Evolutionary conservation across 495 filamentous ascomycete genomes (phyloP).

Genomic region (Massariosphaeria phaeospora): DNA sequence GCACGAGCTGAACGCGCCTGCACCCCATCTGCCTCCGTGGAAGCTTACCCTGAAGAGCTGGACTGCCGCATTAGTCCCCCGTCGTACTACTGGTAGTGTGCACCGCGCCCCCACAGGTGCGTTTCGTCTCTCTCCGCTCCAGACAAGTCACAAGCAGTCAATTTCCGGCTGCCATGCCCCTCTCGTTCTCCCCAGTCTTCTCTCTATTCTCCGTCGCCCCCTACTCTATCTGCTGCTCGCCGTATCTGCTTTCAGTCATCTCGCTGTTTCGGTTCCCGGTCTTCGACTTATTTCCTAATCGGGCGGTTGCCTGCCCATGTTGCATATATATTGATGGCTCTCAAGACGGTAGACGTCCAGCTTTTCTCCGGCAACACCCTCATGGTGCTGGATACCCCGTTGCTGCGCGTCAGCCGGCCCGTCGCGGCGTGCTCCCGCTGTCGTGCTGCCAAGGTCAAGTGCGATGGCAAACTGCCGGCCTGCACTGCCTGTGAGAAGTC

Average conservation of each 20-base stretch:
- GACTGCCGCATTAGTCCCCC: conserved; percentile 5
- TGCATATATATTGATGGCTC: conserved; percentile 4
- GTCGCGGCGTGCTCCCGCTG: conserved; percentile 92
- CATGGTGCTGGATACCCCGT: conserved; percentile 60
- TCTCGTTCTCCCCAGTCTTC: conserved; percentile 1
- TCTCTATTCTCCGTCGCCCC: not conserved
- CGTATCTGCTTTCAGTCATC: no score
- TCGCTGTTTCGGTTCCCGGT: not conserved
- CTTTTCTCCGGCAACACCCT: conserved; percentile 21
- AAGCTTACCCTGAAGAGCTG: not conserved
- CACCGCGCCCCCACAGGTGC: conserved; percentile 2
- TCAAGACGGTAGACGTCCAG: conserved; percentile 18
- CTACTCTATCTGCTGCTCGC: not conserved
- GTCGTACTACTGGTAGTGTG: no score
- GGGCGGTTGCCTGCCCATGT: conserved; percentile 11
- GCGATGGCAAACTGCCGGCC: conserved; percentile 88
- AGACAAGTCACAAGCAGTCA: not conserved
- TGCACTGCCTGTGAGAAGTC: conserved; percentile 89
- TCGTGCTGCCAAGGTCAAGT: conserved; percentile 89
- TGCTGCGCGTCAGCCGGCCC: conserved; percentile 82
- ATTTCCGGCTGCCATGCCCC: not conserved
- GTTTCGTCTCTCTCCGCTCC: not conserved
- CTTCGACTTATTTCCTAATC: conserved; percentile 2
- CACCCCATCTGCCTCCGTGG: not conserved
- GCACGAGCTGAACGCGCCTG: conserved; percentile 5